A percentile compares a stretch with the other conserved stretches of the same genome.
Conservation (phyloP, 140 eudicot genomes). For the Erigeron philadelphicus region DNA sequence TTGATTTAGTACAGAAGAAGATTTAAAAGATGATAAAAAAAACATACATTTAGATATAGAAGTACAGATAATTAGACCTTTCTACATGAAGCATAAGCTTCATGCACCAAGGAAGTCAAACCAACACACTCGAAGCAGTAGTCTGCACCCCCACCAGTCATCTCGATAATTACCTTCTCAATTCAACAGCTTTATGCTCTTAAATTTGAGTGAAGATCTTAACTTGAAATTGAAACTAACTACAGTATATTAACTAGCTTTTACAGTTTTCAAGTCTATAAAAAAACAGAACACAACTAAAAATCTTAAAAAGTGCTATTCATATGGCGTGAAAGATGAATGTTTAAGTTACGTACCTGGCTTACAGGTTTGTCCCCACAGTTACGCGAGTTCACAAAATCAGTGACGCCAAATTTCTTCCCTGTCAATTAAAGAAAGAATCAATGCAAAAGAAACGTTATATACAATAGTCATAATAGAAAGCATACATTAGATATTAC, state of each 20-base stretch:
- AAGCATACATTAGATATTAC: conserved; percentile 29
- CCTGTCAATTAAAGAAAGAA: conserved; percentile 33
- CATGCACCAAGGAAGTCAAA: conserved; percentile 54
- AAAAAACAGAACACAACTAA: no score
- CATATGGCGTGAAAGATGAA: no score
- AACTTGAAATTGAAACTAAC: no score
- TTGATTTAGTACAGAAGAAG: not conserved
- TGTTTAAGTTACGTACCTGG: conserved; percentile 41
- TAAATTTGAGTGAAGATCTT: no score
- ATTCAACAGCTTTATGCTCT: conserved; percentile 10
- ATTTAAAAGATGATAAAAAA: not conserved
- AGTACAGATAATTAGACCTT: conserved; percentile 39
- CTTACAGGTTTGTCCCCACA: conserved; percentile 61
- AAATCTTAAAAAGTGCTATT: no score
- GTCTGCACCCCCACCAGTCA: conserved; percentile 82
- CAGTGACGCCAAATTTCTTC: conserved; percentile 73
- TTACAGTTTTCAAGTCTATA: no score
- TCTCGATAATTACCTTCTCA: conserved; percentile 54
- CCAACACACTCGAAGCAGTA: conserved; percentile 93
- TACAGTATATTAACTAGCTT: no score
- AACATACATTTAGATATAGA: not conserved
- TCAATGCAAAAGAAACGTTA: not conserved
- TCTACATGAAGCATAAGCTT: conserved; percentile 73
- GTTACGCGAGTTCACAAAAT: conserved; percentile 55
- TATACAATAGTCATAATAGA: not conserved